These are phyloP conservation scores for Sarocladium oryzae DNA, from an alignment of 2,329 filamentous ascomycete genomes.

Conservation along the genomic window DNA sequence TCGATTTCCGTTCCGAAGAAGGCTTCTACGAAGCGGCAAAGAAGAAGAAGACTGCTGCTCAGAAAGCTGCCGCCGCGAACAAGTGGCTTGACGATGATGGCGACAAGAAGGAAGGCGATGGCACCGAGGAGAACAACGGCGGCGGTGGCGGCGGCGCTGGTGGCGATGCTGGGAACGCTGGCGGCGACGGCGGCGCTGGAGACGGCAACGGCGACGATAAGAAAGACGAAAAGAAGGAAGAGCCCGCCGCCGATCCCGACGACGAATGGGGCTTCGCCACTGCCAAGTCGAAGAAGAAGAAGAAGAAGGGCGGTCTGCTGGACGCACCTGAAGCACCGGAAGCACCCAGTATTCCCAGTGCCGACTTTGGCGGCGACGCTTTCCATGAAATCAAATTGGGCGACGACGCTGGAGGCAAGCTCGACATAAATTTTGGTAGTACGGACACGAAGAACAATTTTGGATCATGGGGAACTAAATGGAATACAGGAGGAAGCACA, in stretches of 20 bases:
- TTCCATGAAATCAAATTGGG: constrained; percentile 63
- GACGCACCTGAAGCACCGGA: constrained; percentile 20
- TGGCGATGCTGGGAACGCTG: constrained; percentile 14
- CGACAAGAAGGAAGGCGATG: constrained; percentile 22
- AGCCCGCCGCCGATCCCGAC: constrained; percentile 28
- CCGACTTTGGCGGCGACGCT: constrained; percentile 38
- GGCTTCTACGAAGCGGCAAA: constrained; percentile 48
- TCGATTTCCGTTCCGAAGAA: constrained; percentile 53
- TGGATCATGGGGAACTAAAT: constrained; percentile 54
- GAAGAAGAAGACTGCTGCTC: constrained; percentile 49
- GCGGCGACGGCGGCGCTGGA: constrained; percentile 18
- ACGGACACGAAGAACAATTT: constrained; percentile 39
- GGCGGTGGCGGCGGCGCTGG: constrained; percentile 13
- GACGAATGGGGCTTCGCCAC: constrained; percentile 26
- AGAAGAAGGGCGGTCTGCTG: constrained; percentile 18
- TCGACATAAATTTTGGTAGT: constrained; percentile 49
- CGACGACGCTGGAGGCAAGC: constrained; percentile 51
- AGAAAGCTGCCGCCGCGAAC: constrained; percentile 14
- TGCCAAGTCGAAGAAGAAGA: constrained; percentile 35
- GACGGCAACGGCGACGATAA: constrained; percentile 29
- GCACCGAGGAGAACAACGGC: constrained; percentile 14
- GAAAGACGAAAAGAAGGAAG: constrained; percentile 27
- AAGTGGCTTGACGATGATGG: constrained; percentile 15
- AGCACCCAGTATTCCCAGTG: constrained; percentile 20
- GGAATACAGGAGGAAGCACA: constrained; percentile 40